phyloP scores from a whole-genome alignment of 805 yeast species.

The Teunomyces stri region DNA sequence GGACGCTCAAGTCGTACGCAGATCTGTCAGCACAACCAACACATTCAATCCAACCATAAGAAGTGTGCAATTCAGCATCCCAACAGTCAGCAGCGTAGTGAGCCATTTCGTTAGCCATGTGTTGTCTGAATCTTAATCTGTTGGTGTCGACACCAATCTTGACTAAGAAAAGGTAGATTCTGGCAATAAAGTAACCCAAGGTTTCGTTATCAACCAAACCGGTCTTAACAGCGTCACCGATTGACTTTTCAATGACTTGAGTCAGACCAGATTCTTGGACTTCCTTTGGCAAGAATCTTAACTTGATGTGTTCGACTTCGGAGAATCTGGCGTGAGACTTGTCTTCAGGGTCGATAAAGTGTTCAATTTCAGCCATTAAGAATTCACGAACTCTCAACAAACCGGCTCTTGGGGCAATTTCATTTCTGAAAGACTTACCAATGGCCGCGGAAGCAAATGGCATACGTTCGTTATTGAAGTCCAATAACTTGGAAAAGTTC shows the following conservation, averaged over 20 bases:
- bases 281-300: conserved; percentile 79
- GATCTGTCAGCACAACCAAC: conserved; percentile 99
- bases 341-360: conserved; percentile 90
- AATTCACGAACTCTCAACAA: conserved; percentile 97
- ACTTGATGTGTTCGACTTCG: conserved; percentile 68
- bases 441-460: conserved; percentile 99
- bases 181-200: conserved; percentile 92
- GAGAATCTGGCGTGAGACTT: conserved; percentile 79
- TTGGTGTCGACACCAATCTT: conserved; percentile 87
- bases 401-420: conserved; percentile 98
- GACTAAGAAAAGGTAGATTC: conserved; percentile 80
- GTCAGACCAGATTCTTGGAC: conserved; percentile 87
- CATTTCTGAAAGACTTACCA: conserved; percentile 98
- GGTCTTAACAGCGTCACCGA: conserved; percentile 86
- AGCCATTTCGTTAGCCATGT: conserved; percentile 98
- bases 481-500: conserved; percentile 90
- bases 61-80: conserved; percentile 96
- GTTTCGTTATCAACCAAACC: conserved; percentile 96
- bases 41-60: conserved; percentile 99
- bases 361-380: conserved; percentile 99
- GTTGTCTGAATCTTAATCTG: conserved; percentile 95
- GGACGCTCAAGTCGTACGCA: conserved; percentile 95
- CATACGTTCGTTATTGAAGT: conserved; percentile 92
- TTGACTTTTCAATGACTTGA: conserved; percentile 56
- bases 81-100: conserved; percentile 99